phyloP scores from a whole-genome alignment of 2,329 filamentous ascomycete species.

The Metarhizium rileyi region DNA sequence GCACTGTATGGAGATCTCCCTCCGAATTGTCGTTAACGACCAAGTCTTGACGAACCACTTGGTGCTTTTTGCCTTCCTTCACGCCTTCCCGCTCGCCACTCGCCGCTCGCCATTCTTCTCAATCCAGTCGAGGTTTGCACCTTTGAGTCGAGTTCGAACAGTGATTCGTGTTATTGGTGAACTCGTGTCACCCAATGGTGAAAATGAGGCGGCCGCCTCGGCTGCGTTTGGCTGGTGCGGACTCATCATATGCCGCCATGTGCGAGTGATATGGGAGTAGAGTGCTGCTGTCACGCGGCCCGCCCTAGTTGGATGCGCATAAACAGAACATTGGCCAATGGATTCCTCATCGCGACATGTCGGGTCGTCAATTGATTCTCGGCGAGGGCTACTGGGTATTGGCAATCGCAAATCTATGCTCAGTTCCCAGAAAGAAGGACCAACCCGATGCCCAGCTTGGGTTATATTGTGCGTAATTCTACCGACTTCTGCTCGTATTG shows the following conservation, averaged over 20 bases:
- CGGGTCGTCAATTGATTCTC: background rate
- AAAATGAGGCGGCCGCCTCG: background rate
- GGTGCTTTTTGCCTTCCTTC: background rate
- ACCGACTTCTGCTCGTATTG: background rate
- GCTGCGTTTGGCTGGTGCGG: background rate
- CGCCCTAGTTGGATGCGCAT: background rate
- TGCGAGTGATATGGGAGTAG: background rate
- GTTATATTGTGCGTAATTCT: background rate
- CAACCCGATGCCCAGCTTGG: background rate
- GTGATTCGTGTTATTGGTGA: background rate
- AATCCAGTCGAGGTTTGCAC: background rate
- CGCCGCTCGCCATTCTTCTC: too few relatives aligned
- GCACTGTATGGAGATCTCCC: background rate
- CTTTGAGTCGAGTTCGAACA: background rate
- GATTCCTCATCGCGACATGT: background rate
- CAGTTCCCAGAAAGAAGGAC: too few relatives aligned
- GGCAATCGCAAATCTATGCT: background rate
- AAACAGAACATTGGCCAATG: slow-evolving; percentile 4
- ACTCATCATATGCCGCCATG: background rate
- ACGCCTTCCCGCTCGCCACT: background rate
- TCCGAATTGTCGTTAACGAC: background rate
- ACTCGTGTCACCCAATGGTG: background rate
- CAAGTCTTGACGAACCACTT: background rate
- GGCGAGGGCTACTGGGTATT: background rate
- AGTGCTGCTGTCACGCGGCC: slow-evolving; percentile 3